These are phyloP conservation scores for Trichoderma simmonsii DNA, from an alignment of 2,329 filamentous ascomycete genomes.

Conservation along the genomic window DNA sequence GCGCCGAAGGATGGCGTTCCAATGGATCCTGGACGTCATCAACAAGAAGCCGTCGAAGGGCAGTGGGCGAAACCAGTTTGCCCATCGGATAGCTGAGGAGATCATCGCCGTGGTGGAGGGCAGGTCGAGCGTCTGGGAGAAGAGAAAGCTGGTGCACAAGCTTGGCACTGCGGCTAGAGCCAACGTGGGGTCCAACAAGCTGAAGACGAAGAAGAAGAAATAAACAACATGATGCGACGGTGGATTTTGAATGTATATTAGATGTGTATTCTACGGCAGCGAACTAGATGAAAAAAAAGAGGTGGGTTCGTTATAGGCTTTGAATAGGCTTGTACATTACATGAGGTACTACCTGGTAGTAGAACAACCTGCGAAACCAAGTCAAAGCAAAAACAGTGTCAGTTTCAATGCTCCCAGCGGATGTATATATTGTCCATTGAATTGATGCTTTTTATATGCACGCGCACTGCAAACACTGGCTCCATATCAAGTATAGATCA, in stretches of 20 bases:
- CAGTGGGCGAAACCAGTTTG: conserved; percentile 69
- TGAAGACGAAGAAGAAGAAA: conserved; percentile 37
- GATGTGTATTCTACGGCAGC: conserved; percentile 8
- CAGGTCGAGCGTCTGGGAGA: conserved; percentile 78
- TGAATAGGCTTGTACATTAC: not conserved
- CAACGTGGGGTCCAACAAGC: conserved; percentile 55
- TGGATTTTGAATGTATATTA: conserved; percentile 17
- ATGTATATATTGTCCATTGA: not conserved
- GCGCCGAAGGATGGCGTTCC: conserved; percentile 72
- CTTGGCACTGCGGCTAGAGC: conserved; percentile 72
- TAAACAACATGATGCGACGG: conserved; percentile 17
- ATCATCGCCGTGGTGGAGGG: conserved; percentile 86
- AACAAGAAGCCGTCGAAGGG: conserved; percentile 72
- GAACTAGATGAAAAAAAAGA: not conserved
- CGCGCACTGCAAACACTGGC: not conserved
- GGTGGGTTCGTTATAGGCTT: not conserved
- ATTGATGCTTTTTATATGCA: not conserved
- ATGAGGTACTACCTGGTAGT: no score
- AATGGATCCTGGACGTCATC: conserved; percentile 86
- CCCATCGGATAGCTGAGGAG: conserved; percentile 78
- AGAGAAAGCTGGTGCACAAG: conserved; percentile 75
- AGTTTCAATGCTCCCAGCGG: not conserved
- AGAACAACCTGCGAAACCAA: not conserved
- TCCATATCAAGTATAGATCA: not conserved
- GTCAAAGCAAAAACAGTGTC: not conserved